A percentile compares a stretch with the other conserved stretches of the same genome.
These are phyloP conservation scores for Fomitiporia mediterranea DNA, from an alignment of 1,284 basidiomycete genomes.

Conservation along the genomic window DNA sequence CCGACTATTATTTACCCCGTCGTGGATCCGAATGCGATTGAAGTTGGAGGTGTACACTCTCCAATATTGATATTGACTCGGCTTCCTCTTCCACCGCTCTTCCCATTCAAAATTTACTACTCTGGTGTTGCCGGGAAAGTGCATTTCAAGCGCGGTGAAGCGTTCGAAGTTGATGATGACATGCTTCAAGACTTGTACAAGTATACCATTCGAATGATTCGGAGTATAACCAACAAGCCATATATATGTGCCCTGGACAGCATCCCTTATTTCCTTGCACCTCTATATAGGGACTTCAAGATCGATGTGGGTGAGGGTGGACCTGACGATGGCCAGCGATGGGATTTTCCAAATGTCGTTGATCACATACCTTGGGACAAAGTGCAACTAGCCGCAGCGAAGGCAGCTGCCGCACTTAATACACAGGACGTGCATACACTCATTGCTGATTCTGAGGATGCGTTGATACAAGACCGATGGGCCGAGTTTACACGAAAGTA, in stretches of 20 bases:
- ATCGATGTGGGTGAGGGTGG: conserved; percentile 20
- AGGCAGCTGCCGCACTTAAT: conserved; percentile 48
- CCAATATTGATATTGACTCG: conserved; percentile 64
- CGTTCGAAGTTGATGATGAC: conserved; percentile 44
- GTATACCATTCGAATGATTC: conserved; percentile 60
- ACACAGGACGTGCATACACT: conserved; percentile 38
- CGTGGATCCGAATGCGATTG: conserved; percentile 32
- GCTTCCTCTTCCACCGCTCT: conserved; percentile 54
- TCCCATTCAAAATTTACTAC: conserved; percentile 54
- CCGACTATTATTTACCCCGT: conserved; percentile 39
- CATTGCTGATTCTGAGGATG: conserved; percentile 47
- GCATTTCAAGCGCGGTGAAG: conserved; percentile 40
- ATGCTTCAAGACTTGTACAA: conserved; percentile 45
- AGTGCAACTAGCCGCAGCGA: conserved; percentile 46
- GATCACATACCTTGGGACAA: conserved; percentile 59
- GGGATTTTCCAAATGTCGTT: conserved; percentile 36
- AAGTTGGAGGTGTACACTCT: conserved; percentile 37
- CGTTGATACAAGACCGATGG: conserved; percentile 67
- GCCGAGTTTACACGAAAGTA: conserved; percentile 74
- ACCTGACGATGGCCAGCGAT: conserved; percentile 18
- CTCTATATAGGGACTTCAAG: conserved; percentile 34
- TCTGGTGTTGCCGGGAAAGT: conserved; percentile 42
- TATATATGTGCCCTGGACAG: conserved; percentile 47
- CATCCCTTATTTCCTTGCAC: conserved; percentile 62
- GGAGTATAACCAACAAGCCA: conserved; percentile 63